Conservation (phyloP, 176 grass and related monocot genomes). For the Panicum miliaceum region DNA sequence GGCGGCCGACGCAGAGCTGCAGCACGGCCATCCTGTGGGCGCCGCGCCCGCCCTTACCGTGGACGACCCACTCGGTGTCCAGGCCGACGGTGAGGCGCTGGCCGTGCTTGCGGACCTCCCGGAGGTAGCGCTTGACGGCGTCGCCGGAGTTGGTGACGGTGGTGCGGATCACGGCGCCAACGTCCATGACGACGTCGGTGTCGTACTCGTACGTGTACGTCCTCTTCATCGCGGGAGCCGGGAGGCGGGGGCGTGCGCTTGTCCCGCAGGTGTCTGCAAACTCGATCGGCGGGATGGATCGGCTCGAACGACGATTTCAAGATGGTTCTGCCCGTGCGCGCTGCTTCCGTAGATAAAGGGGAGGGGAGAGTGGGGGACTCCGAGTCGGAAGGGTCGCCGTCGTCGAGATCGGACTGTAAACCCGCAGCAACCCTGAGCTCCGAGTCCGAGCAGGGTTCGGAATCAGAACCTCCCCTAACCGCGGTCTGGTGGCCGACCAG, state of each 20-base stretch:
- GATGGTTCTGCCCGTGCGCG: background rate
- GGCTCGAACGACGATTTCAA: background rate
- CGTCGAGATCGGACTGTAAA: too few relatives aligned
- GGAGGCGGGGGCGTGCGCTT: background rate
- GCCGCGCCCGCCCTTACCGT: background rate
- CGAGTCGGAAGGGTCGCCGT: background rate
- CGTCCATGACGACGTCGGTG: conserved; percentile 16
- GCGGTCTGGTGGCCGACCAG: too few relatives aligned
- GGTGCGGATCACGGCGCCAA: conserved; percentile 43
- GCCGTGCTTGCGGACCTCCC: background rate
- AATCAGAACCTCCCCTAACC: too few relatives aligned
- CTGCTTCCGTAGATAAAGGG: background rate
- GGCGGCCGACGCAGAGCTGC: conserved; percentile 68
- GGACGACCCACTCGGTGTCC: conserved; percentile 60
- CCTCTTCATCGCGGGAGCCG: background rate
- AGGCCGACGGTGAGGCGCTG: conserved; percentile 56
- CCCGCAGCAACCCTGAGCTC: background rate
- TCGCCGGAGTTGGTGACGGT: conserved; percentile 54
- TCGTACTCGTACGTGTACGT: conserved; percentile 10
- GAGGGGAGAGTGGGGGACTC: background rate
- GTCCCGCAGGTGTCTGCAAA: background rate
- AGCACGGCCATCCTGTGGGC: conserved; percentile 45
- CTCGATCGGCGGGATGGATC: background rate
- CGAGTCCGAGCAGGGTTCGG: background rate
- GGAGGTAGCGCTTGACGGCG: conserved; percentile 32